Percentiles rank a stretch among this genome's conserved stretches.
Evolutionary conservation across 495 filamentous ascomycete species (phyloP).

Genomic region (Clavariopsis aquatica): DNA sequence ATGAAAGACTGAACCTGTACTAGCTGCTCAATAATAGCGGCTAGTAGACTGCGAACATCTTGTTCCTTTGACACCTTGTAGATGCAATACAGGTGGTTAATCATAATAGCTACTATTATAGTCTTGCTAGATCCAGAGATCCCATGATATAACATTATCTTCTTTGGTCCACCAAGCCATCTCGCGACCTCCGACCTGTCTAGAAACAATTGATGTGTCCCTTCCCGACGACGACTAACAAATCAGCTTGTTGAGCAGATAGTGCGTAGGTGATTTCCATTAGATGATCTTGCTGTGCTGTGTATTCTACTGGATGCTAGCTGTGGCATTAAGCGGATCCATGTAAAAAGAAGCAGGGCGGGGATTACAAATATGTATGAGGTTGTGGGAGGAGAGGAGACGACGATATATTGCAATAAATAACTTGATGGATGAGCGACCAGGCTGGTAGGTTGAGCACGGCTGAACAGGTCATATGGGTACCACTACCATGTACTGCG

Average conservation of each 20-base stretch:
- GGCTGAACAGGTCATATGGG: too few relatives aligned
- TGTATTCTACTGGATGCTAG: constrained; percentile 33
- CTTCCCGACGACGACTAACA: constrained; percentile 42
- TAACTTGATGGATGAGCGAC: too few relatives aligned
- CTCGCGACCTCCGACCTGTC: constrained; percentile 42
- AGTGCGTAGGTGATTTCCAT: constrained; percentile 27
- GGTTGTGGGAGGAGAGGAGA: too few relatives aligned
- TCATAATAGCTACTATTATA: not conserved
- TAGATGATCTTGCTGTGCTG: constrained; percentile 41
- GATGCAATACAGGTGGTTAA: not conserved
- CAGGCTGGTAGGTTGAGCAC: too few relatives aligned
- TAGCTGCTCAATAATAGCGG: constrained; percentile 4
- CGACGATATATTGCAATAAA: too few relatives aligned
- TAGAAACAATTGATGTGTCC: constrained; percentile 50
- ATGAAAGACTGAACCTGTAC: not conserved
- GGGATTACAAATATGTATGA: too few relatives aligned
- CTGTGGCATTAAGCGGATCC: constrained; percentile 38
- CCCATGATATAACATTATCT: constrained; percentile 39
- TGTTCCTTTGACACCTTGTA: not conserved
- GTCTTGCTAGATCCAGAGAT: constrained; percentile 2
- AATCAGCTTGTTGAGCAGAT: constrained; percentile 43
- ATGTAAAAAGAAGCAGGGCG: constrained; percentile 21
- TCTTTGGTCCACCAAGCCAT: constrained; percentile 41
- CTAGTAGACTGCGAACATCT: not conserved
- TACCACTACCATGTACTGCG: too few relatives aligned